Percentiles rank a stretch among this genome's conserved stretches.
Evolutionary conservation across 345 rosid genomes (phyloP).

Genomic region (Salix viminalis): DNA sequence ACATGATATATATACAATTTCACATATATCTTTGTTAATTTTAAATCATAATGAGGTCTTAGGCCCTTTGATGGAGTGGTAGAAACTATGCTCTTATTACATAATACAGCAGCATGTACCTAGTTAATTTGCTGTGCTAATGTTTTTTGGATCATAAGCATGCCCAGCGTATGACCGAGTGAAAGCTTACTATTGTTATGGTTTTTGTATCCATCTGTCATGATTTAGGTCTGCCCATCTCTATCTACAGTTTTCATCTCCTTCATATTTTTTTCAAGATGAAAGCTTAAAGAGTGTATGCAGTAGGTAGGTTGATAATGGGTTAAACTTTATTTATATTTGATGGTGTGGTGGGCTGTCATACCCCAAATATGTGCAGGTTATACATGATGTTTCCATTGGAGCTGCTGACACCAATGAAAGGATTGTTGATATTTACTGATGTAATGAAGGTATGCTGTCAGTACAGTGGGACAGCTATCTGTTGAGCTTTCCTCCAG

Average conservation of each 20-base stretch:
- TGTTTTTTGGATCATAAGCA: conserved; percentile 5
- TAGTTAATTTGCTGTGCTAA: conserved; percentile 4
- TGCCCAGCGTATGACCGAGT: conserved; percentile 1
- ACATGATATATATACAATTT: neutral
- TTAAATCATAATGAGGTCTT: neutral
- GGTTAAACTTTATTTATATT: conserved; percentile 27
- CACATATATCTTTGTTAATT: neutral
- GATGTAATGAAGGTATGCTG: conserved; percentile 45
- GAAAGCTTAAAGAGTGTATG: conserved; percentile 6
- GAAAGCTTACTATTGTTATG: neutral
- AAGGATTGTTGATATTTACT: conserved; percentile 38
- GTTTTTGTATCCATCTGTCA: neutral
- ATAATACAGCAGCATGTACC: neutral
- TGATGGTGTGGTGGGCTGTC: conserved; percentile 39
- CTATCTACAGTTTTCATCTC: neutral
- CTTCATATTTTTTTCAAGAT: conserved; percentile 3
- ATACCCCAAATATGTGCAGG: conserved; percentile 50
- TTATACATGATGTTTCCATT: conserved; percentile 31
- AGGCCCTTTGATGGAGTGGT: conserved; percentile 2
- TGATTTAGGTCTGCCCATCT: neutral
- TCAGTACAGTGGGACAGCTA: conserved; percentile 23
- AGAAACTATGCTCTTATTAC: conserved; percentile 1
- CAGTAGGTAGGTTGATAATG: conserved; percentile 17
- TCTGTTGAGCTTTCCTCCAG: conserved; percentile 15
- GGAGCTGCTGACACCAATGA: conserved; percentile 41